These are phyloP conservation scores for Priceomyces fermenticarens DNA, from an alignment of 805 yeast species.

Conservation along the genomic window DNA sequence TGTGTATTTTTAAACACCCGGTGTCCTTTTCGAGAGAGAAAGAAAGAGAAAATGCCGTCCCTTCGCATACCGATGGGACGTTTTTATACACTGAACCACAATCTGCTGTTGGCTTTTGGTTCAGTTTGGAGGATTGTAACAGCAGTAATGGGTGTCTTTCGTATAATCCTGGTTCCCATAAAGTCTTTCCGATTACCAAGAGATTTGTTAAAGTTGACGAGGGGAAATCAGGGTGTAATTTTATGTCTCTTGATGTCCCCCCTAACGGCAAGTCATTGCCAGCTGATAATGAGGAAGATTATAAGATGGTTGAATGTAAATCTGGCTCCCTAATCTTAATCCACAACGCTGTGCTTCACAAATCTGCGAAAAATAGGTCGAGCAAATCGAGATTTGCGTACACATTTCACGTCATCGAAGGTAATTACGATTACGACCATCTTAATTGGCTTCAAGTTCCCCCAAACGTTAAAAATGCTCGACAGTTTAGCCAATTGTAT, in stretches of 20 bases:
- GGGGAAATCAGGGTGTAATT: slow-evolving; percentile 55
- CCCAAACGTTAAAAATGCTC: slow-evolving; percentile 53
- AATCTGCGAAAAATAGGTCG: slow-evolving; percentile 60
- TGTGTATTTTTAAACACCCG: slow-evolving; percentile 79
- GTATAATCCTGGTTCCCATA: slow-evolving; percentile 71
- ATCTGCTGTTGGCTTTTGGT: slow-evolving; percentile 77
- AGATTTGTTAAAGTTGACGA: slow-evolving; percentile 58
- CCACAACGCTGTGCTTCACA: slow-evolving; percentile 69
- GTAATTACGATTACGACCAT: slow-evolving; percentile 55
- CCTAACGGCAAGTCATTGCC: slow-evolving; percentile 9
- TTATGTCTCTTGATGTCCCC: slow-evolving; percentile 32
- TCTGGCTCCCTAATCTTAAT: slow-evolving; percentile 73
- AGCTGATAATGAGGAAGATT: slow-evolving; percentile 37
- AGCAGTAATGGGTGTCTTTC: slow-evolving; percentile 64
- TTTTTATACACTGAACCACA: slow-evolving; percentile 72
- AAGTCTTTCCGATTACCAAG: slow-evolving; percentile 50
- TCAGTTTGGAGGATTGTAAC: slow-evolving; percentile 74
- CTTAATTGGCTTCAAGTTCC: slow-evolving; percentile 81
- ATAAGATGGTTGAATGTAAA: slow-evolving; percentile 54
- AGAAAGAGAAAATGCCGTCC: slow-evolving; percentile 55
- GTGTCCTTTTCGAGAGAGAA: slow-evolving; percentile 7
- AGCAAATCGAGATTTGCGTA: slow-evolving; percentile 65
- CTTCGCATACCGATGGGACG: slow-evolving; percentile 73
- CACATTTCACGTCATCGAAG: slow-evolving; percentile 79
- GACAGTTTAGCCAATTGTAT: slow-evolving; percentile 52